Evolutionary conservation across 2,329 filamentous ascomycete genomes (phyloP).

Genomic region (Sclerotinia subarctica): DNA sequence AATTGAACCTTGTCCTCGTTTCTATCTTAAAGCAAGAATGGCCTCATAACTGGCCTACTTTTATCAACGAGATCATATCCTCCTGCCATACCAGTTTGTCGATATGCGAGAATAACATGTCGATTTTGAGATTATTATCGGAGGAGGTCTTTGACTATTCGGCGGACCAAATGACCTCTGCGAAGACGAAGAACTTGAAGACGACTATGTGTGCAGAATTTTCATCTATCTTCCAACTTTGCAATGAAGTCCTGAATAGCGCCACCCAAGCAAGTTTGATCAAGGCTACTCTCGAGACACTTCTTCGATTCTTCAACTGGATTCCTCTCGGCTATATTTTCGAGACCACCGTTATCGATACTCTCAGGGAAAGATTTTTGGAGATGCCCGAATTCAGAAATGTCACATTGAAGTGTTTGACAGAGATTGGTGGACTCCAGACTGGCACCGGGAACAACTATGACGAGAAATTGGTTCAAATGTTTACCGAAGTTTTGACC

Average conservation of each 20-base stretch:
- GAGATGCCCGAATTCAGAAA: slow-evolving; percentile 95
- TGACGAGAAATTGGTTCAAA: slow-evolving; percentile 92
- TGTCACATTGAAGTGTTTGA: slow-evolving; percentile 92
- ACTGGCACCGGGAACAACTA: slow-evolving; percentile 75
- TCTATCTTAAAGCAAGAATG: slow-evolving; percentile 99
- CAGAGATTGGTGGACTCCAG: slow-evolving; percentile 92
- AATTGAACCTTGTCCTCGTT: slow-evolving; percentile 95
- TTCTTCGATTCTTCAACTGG: slow-evolving; percentile 97
- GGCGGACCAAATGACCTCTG: slow-evolving; percentile 97
- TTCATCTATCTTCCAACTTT: slow-evolving; percentile 96
- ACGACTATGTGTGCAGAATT: slow-evolving; percentile 99
- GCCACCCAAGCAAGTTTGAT: slow-evolving; percentile 85
- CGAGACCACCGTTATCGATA: slow-evolving; percentile 94
- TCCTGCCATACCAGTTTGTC: slow-evolving; percentile 93
- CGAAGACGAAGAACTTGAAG: slow-evolving; percentile 94
- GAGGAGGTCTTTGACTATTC: slow-evolving; percentile 99
- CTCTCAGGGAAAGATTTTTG: slow-evolving; percentile 85
- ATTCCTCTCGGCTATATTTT: slow-evolving; percentile 98
- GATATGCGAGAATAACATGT: slow-evolving; percentile 99
- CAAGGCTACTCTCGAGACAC: slow-evolving; percentile 93
- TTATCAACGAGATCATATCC: slow-evolving; percentile 99
- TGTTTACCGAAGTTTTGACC: slow-evolving; percentile 96
- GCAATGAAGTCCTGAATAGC: slow-evolving; percentile 89
- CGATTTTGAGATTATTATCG: slow-evolving; percentile 88
- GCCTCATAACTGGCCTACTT: slow-evolving; percentile 99